Evolutionary conservation across 176 grass and related monocot species (phyloP), one percentile per base, ranked within the genome.

Genomic region (Musa schizocarpa): DNA sequence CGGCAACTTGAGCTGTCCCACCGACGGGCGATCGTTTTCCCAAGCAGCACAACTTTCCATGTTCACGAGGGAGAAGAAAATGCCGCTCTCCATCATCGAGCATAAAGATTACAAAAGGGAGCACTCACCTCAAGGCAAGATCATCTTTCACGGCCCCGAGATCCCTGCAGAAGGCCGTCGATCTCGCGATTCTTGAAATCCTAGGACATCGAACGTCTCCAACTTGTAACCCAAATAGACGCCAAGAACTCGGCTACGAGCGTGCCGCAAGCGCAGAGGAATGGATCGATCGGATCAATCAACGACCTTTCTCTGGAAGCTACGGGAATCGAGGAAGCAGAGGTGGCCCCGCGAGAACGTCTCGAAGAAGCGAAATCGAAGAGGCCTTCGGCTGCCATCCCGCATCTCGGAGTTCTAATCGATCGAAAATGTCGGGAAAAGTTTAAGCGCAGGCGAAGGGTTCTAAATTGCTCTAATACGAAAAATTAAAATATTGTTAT

Each of bases 41-140:
- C 77, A 80, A 65, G 69, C 75, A 57, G 66, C 77, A 48, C 48
- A 70, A 48, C 61, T 50, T 75, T 24, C 65, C 78, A 64, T 27
- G n/a, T 25, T 43, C 29, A 16, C 57, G 24, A 65, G 68, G 67
- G 55, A 29, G 20, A 7, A 69, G 13, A 79, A 53, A 72, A 79
- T 67, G 75, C 53, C 13, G 71, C 14, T 17, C 34, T 69, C 54
- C 72, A 71, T 50, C 65, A 81, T 86, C 85, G 73, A 96, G 85
- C 81, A 96, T 54, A 65, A 80, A 74, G 69, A 84, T 86, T 66
- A 96, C 69, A 74, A 74, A 85, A 0, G 78, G 79, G 51, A 83
- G 70, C 20, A 90, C 69, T 79, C 90, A 71, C 76, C 81, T 58
- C 53, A 51, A 61, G 52, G 68, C 7, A 19, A 70, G 43, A 4